These are phyloP conservation scores for Crepidotus variabilis DNA, from an alignment of 768 basidiomycete genomes.

Conservation along the genomic window DNA sequence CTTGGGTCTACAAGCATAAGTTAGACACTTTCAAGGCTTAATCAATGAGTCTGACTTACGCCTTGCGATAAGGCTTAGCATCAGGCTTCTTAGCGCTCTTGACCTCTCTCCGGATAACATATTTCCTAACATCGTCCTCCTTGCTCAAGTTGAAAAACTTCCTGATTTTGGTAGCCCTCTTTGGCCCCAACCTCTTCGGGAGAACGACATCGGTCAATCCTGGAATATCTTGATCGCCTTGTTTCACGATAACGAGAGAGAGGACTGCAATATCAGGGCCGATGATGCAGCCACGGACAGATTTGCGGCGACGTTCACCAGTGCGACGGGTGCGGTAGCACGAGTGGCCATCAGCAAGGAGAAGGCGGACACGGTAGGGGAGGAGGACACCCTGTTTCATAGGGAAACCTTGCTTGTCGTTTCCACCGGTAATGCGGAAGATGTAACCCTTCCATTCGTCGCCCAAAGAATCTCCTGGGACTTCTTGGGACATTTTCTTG, in stretches of 20 bases:
- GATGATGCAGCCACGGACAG: slow-evolving; percentile 97
- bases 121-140: slow-evolving; percentile 98
- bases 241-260: slow-evolving; percentile 92
- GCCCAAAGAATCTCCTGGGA: slow-evolving; percentile 84
- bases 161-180: slow-evolving; percentile 96
- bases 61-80: slow-evolving; percentile 95
- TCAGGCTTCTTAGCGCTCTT: slow-evolving; percentile 82
- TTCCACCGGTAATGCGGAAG: slow-evolving; percentile 95
- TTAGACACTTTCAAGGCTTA: background rate
- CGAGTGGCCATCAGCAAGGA: slow-evolving; percentile 94
- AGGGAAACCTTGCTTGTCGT: slow-evolving; percentile 98
- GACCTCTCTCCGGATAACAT: slow-evolving; percentile 92
- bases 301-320: slow-evolving; percentile 98
- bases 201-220: slow-evolving; percentile 90
- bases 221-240: slow-evolving; percentile 87
- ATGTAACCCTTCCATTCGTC: slow-evolving; percentile 98
- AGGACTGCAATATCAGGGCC: slow-evolving; percentile 95
- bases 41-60: slow-evolving; percentile 49
- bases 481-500: slow-evolving; percentile 95
- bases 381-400: slow-evolving; percentile 99
- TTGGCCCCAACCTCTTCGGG: slow-evolving; percentile 95
- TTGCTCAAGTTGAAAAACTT: slow-evolving; percentile 97
- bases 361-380: slow-evolving; percentile 88
- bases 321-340: slow-evolving; percentile 92
- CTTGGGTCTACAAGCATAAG: slow-evolving; percentile 62